Percentiles rank a stretch among this genome's conserved stretches.
Evolutionary conservation across 139 green algal genomes (phyloP).

Genomic region (Auxenochlorella pyrenoidosa): DNA sequence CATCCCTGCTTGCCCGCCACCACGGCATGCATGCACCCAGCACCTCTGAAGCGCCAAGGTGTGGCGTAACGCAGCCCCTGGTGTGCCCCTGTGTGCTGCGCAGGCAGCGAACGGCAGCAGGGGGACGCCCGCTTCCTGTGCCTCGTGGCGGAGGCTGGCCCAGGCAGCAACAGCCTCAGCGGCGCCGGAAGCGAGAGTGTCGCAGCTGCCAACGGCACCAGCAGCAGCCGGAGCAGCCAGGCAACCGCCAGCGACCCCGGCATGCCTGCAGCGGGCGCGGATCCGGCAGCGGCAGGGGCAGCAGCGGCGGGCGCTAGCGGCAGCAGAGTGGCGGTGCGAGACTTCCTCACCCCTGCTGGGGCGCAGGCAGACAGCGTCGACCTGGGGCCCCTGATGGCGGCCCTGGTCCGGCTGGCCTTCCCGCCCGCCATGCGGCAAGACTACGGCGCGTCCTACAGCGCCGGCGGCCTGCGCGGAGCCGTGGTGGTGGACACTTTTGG

Average conservation of each 20-base stretch:
- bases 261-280: not conserved
- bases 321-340: not conserved
- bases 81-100: not conserved
- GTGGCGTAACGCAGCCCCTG: not conserved
- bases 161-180: not conserved
- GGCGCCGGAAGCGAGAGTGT: not conserved
- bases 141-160: not conserved
- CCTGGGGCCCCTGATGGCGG: not conserved
- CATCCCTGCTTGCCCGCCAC: too few species aligned
- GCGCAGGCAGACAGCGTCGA: not conserved
- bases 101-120: conserved; percentile 15
- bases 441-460: conserved; percentile 21
- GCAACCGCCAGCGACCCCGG: not conserved
- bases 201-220: not conserved
- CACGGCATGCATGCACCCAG: too few species aligned
- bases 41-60: too few species aligned
- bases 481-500: conserved; percentile 36
- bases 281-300: not conserved
- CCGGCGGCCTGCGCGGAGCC: conserved; percentile 19
- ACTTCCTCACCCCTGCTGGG: not conserved
- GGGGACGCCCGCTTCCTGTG: not conserved
- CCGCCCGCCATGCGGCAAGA: conserved; percentile 26
- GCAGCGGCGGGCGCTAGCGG: not conserved
- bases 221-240: not conserved
- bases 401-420: not conserved